Evolutionary conservation across 345 rosid species (phyloP).

Genomic region (Combretum micranthum): DNA sequence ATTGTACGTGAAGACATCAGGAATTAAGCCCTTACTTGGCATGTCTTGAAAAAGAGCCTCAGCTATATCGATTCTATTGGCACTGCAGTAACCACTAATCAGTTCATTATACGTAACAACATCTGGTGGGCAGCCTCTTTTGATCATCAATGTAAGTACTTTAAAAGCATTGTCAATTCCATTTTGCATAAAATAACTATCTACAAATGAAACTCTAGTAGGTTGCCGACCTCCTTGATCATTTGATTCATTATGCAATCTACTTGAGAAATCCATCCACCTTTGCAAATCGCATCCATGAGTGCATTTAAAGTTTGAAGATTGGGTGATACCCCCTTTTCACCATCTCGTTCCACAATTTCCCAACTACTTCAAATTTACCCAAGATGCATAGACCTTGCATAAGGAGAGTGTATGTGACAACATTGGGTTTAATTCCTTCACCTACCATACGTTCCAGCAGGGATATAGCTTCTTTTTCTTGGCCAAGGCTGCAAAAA

Average conservation of each 20-base stretch:
- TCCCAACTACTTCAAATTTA: too few relatives aligned
- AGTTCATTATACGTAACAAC: constrained; percentile 20
- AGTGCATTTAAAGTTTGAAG: too few relatives aligned
- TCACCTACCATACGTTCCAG: too few relatives aligned
- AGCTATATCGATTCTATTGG: constrained; percentile 15
- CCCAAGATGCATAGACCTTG: too few relatives aligned
- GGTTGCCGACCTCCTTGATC: too few relatives aligned
- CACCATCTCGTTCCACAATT: too few relatives aligned
- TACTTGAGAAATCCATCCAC: too few relatives aligned
- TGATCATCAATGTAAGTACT: constrained; percentile 17
- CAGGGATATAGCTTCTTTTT: constrained; percentile 11
- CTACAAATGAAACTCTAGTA: constrained; percentile 12
- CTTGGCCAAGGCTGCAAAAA: constrained; percentile 12
- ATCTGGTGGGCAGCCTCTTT: constrained; percentile 16
- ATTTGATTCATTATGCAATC: too few relatives aligned
- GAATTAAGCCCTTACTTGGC: constrained; percentile 16
- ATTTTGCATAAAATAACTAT: constrained; percentile 24
- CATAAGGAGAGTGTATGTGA: too few relatives aligned
- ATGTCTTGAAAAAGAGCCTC: constrained; percentile 17
- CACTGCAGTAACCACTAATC: constrained; percentile 22
- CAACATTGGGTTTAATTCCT: too few relatives aligned
- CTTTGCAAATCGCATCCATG: too few relatives aligned
- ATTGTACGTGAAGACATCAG: constrained; percentile 15
- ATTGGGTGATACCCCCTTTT: too few relatives aligned
- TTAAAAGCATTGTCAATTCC: constrained; percentile 21